Percentiles rank a stretch among this genome's conserved stretches.
phyloP scores from a whole-genome alignment of 306 rosid species.

The Arachis stenosperma region DNA sequence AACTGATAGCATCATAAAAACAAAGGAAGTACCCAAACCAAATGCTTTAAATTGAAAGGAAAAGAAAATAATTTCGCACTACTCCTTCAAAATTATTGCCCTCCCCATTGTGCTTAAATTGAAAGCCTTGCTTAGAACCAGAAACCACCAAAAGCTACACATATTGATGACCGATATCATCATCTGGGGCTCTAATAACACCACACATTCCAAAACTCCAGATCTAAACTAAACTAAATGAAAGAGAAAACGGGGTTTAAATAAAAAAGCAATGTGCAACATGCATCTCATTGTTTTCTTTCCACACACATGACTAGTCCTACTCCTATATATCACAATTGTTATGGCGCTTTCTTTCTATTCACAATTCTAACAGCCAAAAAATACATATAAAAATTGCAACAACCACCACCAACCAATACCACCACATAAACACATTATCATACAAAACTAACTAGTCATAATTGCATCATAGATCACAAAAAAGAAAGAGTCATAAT shows the following conservation, averaged over 20 bases:
- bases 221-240: constrained; percentile 30
- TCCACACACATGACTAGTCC: constrained; percentile 29
- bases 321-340: constrained; percentile 3
- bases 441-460: constrained; percentile 11
- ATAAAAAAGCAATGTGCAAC: constrained; percentile 6
- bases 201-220: constrained; percentile 12
- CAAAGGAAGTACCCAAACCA: constrained; percentile 1
- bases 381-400: constrained; percentile 7
- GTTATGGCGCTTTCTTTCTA: no score
- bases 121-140: constrained; percentile 3
- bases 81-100: background rate
- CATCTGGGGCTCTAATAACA: constrained; percentile 1
- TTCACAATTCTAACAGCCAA: constrained; percentile 17
- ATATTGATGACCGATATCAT: constrained; percentile 5
- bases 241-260: background rate
- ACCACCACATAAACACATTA: background rate
- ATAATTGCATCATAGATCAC: background rate
- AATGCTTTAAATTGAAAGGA: constrained; percentile 10
- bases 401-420: constrained; percentile 14
- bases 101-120: constrained; percentile 5
- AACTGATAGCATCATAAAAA: constrained; percentile 27
- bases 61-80: constrained; percentile 9
- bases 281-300: background rate
- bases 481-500: constrained; percentile 16
- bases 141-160: background rate